Conservation (phyloP, 371 early-diverging fungal species). For the Saksenaea oblongispora region DNA sequence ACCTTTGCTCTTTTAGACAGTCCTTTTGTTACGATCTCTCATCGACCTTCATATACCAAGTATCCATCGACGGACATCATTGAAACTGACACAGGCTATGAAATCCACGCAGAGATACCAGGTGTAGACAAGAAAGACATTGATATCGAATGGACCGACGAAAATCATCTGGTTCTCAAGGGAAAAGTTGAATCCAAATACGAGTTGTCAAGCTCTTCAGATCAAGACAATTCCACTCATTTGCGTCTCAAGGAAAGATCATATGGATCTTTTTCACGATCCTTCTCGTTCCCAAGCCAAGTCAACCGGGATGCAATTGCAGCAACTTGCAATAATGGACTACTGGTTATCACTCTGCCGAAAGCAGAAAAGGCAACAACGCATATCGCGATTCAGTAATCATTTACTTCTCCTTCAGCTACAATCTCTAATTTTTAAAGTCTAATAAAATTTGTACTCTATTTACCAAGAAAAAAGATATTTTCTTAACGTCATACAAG, state of each 20-base stretch:
- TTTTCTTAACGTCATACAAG: too few species aligned
- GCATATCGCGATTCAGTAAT: neutral
- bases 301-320: slow-evolving; percentile 34
- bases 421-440: slow-evolving; percentile 19
- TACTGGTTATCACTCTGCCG: slow-evolving; percentile 32
- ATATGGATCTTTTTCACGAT: slow-evolving; percentile 33
- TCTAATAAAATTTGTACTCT: too few species aligned
- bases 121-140: slow-evolving; percentile 39
- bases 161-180: slow-evolving; percentile 23
- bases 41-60: slow-evolving; percentile 10
- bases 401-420: neutral
- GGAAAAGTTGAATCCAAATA: slow-evolving; percentile 19
- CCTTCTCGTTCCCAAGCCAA: slow-evolving; percentile 31
- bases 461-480: too few species aligned
- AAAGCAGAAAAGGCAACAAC: slow-evolving; percentile 15
- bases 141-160: slow-evolving; percentile 32
- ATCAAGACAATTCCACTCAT: neutral
- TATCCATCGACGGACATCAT: slow-evolving; percentile 33
- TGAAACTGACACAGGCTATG: slow-evolving; percentile 27
- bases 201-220: neutral
- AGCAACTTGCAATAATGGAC: slow-evolving; percentile 39
- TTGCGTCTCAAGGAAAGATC: slow-evolving; percentile 41
- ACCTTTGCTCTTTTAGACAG: slow-evolving; percentile 36
- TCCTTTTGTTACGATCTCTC: slow-evolving; percentile 26
- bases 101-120: slow-evolving; percentile 40